Evolutionary conservation across 2,329 filamentous ascomycete genomes (phyloP).

Genomic region (Mycocentrospora acerina): DNA sequence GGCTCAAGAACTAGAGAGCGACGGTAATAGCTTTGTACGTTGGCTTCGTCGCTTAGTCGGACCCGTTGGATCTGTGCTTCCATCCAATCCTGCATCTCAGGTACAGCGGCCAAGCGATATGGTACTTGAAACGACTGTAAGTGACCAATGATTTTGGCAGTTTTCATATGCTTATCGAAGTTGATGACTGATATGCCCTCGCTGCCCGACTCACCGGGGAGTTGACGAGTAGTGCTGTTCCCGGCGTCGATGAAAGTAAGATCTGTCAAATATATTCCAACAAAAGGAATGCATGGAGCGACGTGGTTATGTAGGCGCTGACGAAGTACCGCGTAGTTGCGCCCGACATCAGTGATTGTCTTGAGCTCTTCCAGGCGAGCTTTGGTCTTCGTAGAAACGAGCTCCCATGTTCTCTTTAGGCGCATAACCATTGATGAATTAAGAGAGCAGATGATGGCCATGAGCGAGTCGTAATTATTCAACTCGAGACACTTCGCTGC

Average conservation of each 20-base stretch:
- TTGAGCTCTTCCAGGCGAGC: constrained; percentile 76
- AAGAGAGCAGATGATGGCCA: constrained; percentile 94
- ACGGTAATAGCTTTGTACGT: constrained; percentile 71
- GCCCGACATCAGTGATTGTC: constrained; percentile 81
- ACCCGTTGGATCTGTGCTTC: constrained; percentile 77
- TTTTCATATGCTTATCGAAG: constrained; percentile 95
- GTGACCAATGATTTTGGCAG: constrained; percentile 92
- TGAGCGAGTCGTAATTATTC: constrained; percentile 93
- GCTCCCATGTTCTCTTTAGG: constrained; percentile 88
- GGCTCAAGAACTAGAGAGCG: constrained; percentile 85
- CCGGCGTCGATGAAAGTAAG: constrained; percentile 94
- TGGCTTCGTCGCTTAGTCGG: constrained; percentile 62
- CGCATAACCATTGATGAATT: constrained; percentile 90
- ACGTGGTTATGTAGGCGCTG: constrained; percentile 81
- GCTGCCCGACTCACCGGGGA: constrained; percentile 58
- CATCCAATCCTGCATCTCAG: constrained; percentile 93
- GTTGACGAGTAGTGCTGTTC: constrained; percentile 80
- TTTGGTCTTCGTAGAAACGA: constrained; percentile 80
- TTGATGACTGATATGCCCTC: constrained; percentile 85
- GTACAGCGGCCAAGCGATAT: constrained; percentile 78
- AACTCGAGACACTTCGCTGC: constrained; percentile 82
- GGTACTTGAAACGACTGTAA: constrained; percentile 95
- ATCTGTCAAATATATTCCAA: constrained; percentile 95
- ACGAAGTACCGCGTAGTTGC: constrained; percentile 87
- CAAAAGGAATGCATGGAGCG: constrained; percentile 89